These are phyloP conservation scores for Penicillium sp. DNA, from an alignment of 2,329 filamentous ascomycete species.

Conservation along the genomic window DNA sequence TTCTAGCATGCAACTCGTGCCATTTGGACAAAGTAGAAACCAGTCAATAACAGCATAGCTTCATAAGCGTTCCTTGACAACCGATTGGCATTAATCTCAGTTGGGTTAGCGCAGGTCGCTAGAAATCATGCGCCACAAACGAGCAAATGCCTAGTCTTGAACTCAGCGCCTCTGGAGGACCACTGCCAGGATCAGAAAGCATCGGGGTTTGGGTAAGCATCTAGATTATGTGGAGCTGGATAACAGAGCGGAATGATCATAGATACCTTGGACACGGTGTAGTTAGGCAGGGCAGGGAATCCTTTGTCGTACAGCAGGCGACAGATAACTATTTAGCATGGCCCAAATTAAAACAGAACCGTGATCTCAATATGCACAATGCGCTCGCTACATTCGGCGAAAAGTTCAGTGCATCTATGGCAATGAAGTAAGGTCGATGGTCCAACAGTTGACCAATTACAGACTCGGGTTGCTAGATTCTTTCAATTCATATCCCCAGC, in stretches of 20 bases:
- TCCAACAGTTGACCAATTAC: conserved; percentile 20
- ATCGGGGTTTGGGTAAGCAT: conserved; percentile 46
- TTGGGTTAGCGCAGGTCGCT: conserved; percentile 3
- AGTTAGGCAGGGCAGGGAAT: conserved; percentile 46
- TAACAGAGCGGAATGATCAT: conserved; percentile 51
- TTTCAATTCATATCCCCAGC: conserved; percentile 54
- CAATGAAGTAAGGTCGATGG: conserved; percentile 38
- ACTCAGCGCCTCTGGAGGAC: conserved; percentile 49
- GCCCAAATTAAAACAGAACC: conserved; percentile 53
- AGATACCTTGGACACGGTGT: conserved; percentile 49
- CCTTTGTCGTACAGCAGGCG: too few relatives aligned
- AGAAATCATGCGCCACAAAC: conserved; percentile 47
- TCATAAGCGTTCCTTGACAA: conserved; percentile 30
- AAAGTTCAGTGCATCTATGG: conserved; percentile 49
- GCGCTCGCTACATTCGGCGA: conserved; percentile 52
- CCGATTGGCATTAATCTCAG: conserved; percentile 37
- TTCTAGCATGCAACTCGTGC: too few relatives aligned
- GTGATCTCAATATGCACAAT: conserved; percentile 51
- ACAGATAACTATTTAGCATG: conserved; percentile 54
- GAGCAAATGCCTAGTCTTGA: conserved; percentile 51
- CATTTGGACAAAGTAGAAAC: too few relatives aligned
- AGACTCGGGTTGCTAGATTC: conserved; percentile 46
- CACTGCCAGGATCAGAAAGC: conserved; percentile 49
- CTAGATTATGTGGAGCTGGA: conserved; percentile 49
- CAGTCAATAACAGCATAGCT: neutral